These are phyloP conservation scores for Pseudogymnoascus sp. DNA, from an alignment of 2,329 filamentous ascomycete genomes.

Conservation along the genomic window DNA sequence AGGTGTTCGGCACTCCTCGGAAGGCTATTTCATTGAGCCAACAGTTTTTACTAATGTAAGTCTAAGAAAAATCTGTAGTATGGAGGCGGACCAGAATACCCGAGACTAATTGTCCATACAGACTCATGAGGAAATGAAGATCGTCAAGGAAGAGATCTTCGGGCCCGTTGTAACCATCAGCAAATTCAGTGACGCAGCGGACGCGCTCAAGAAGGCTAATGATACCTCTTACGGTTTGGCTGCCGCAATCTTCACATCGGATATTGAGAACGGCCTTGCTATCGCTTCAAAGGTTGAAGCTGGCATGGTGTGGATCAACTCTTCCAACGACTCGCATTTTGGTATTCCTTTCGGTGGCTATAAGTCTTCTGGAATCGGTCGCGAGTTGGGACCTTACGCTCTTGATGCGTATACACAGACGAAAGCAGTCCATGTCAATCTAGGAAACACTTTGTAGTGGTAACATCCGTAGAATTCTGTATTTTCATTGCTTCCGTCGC, in stretches of 20 bases:
- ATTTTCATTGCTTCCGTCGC: too few relatives aligned
- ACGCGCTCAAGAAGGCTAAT: conserved; percentile 49
- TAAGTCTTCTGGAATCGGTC: conserved; percentile 68
- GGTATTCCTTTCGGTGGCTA: conserved; percentile 60
- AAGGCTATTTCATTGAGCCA: conserved; percentile 62
- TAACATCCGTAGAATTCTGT: too few relatives aligned
- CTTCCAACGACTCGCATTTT: conserved; percentile 61
- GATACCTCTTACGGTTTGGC: conserved; percentile 58
- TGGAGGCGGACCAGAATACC: too few relatives aligned
- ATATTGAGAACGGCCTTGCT: conserved; percentile 35
- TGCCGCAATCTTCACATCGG: conserved; percentile 57
- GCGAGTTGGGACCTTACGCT: conserved; percentile 61
- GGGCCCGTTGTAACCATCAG: conserved; percentile 60
- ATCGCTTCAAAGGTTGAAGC: not conserved
- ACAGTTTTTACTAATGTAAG: conserved; percentile 51
- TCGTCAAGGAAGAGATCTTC: conserved; percentile 65
- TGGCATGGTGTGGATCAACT: conserved; percentile 3
- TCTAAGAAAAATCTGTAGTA: too few relatives aligned
- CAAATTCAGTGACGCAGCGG: conserved; percentile 61
- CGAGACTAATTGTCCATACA: too few relatives aligned
- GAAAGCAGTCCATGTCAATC: too few relatives aligned
- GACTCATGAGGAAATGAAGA: conserved; percentile 61
- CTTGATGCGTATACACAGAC: conserved; percentile 56
- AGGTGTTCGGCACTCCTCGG: conserved; percentile 40
- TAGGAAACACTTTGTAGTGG: too few relatives aligned